Conservation (phyloP, 345 rosid species). For the Anacardium occidentale region DNA sequence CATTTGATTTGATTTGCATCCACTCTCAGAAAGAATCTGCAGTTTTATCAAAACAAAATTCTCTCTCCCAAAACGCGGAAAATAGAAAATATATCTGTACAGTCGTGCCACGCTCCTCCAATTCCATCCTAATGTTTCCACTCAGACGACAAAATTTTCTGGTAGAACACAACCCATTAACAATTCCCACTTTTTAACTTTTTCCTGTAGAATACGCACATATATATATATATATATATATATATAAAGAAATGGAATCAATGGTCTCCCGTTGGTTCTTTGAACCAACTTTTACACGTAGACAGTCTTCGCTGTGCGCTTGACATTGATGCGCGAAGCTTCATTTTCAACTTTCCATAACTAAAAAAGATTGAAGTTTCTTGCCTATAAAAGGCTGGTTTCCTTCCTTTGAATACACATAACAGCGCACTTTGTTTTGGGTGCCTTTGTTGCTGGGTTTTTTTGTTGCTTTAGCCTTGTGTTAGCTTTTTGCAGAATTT, state of each 20-base stretch:
- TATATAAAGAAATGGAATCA: not conserved
- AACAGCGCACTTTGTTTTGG: not conserved
- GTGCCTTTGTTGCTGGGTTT: constrained; percentile 9
- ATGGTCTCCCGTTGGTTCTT: not conserved
- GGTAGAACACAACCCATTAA: constrained; percentile 19
- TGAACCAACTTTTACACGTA: constrained; percentile 26
- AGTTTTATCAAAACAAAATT: too few relatives aligned
- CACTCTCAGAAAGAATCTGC: too few relatives aligned
- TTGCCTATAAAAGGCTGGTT: constrained; percentile 26
- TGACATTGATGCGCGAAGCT: constrained; percentile 26
- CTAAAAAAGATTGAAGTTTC: not conserved
- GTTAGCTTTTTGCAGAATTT: constrained; percentile 26
- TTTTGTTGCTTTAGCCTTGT: constrained; percentile 1
- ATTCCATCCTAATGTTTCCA: constrained; percentile 25
- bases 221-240: too few relatives aligned
- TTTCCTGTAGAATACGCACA: constrained; percentile 1
- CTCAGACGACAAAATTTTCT: constrained; percentile 19
- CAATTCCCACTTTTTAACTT: not conserved
- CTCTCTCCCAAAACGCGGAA: constrained; percentile 20
- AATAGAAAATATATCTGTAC: not conserved
- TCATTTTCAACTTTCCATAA: constrained; percentile 23
- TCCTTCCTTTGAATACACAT: not conserved
- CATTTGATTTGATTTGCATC: too few relatives aligned
- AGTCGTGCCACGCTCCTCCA: constrained; percentile 21
- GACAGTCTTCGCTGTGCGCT: constrained; percentile 14